Percentiles rank a stretch among this genome's conserved stretches.
These are phyloP conservation scores for Diaporthe vaccinii DNA, from an alignment of 2,329 filamentous ascomycete species.

Conservation along the genomic window DNA sequence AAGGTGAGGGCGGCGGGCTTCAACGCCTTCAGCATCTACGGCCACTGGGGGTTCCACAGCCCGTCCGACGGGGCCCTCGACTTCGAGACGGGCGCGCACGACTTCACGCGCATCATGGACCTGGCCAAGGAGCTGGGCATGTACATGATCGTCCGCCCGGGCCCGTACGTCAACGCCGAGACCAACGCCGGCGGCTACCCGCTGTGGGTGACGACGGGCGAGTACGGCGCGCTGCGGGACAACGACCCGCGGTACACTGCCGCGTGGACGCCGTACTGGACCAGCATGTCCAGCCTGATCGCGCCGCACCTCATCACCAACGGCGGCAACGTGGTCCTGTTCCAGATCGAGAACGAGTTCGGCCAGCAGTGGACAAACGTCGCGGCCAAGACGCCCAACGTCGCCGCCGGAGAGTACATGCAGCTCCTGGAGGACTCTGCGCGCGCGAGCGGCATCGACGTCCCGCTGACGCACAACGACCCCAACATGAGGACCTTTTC, in stretches of 20 bases:
- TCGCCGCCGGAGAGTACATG: constrained; percentile 67
- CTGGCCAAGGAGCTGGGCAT: constrained; percentile 67
- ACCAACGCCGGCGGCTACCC: constrained; percentile 73
- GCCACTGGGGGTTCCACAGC: constrained; percentile 58
- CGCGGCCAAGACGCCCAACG: constrained; percentile 60
- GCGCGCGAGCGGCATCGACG: constrained; percentile 68
- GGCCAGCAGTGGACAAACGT: constrained; percentile 58
- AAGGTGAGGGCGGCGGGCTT: constrained; percentile 59
- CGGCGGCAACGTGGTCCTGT: constrained; percentile 68
- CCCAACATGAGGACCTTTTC: constrained; percentile 70
- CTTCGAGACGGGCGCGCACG: constrained; percentile 65
- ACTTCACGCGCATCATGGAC: constrained; percentile 65
- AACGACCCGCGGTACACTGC: constrained; percentile 65
- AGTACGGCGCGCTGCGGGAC: constrained; percentile 65
- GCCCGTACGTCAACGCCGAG: constrained; percentile 75
- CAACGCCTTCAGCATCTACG: constrained; percentile 59
- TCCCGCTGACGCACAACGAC: constrained; percentile 71
- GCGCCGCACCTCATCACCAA: constrained; percentile 68
- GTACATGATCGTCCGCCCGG: constrained; percentile 69
- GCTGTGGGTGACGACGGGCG: constrained; percentile 73
- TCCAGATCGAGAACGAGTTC: constrained; percentile 71
- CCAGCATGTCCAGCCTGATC: constrained; percentile 63
- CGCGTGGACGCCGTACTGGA: constrained; percentile 68
- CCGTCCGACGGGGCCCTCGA: constrained; percentile 53
- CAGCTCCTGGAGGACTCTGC: constrained; percentile 66